Evolutionary conservation across 306 rosid genomes (phyloP), one percentile per base, ranked within the genome.

Genomic region (Acacia confusa): DNA sequence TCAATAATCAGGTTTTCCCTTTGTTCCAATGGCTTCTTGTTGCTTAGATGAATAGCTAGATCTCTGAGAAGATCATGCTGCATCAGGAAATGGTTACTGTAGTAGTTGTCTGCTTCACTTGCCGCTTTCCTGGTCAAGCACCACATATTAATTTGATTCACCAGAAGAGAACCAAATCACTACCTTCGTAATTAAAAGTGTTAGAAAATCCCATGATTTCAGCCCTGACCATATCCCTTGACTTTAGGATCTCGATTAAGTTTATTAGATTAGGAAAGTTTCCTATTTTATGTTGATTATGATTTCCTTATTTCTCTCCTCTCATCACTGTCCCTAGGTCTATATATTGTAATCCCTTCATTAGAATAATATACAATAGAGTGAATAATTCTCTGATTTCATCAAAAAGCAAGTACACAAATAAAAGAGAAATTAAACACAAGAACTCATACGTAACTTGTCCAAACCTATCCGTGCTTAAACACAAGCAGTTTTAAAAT

Each of bases 51-150:
- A 58, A 87, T 85, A 0, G 96, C 97, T 12, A 92, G 87, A 73
- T 92, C 94, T 77, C 94, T 91, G 27, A 91, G 92, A 55, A 90
- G 81, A 79, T 88, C 92, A 81, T 91, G 92, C 75, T 86, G 88
- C 72, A 79, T 76, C 41, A 86, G 82, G 9, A 85, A 90, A 86
- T 90, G 89, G 80, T 91, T 88, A 52, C 43, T 85, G 81, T 92
- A 90, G 77, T 84, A 91, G 68, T 64, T 86, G 43, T 87, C 92
- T 14, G 64, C 16, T 17, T 87, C 92, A 32, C 45, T 38, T 32
- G 80, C 88, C 66, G 85, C 89, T 64, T 81, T 87, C 84, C 98
- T 92, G 89, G 19, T 85, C 34, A 81, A 27, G 16, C 2, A 72
- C 40, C 48, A 79, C 12, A 64, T 40, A 38, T 40, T 17, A 55